Conservation (phyloP, 129 eudicot genomes). For the Silybum marianum region DNA sequence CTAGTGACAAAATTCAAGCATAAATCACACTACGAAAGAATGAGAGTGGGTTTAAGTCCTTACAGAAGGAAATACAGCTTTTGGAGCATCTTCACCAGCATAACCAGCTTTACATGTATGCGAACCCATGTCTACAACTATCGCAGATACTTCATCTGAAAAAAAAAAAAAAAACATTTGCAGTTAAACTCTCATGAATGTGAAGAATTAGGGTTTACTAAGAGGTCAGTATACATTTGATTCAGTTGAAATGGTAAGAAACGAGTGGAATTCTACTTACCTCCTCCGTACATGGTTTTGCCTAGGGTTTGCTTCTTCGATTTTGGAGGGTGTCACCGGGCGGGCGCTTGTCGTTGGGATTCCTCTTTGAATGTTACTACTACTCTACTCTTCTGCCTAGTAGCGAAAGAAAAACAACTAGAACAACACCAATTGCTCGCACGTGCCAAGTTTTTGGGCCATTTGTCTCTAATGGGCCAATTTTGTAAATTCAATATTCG, state of each 20-base stretch:
- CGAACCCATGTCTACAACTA: slow-evolving; percentile 89
- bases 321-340: slow-evolving; percentile 8
- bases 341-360: slow-evolving; percentile 23
- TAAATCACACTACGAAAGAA: background rate
- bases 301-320: slow-evolving; percentile 29
- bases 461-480: slow-evolving; percentile 2
- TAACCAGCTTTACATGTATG: slow-evolving; percentile 99
- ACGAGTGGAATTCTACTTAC: slow-evolving; percentile 29
- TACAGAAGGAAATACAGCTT: slow-evolving; percentile 95
- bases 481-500: background rate
- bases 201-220: slow-evolving; percentile 17
- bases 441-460: slow-evolving; percentile 20
- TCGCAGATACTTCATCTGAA: slow-evolving; percentile 95
- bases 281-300: slow-evolving; percentile 61
- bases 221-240: background rate
- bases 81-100: slow-evolving; percentile 98
- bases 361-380: slow-evolving; percentile 25
- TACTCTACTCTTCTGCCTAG: background rate
- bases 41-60: slow-evolving; percentile 13
- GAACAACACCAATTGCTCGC: slow-evolving; percentile 3
- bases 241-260: background rate
- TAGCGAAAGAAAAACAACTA: slow-evolving; percentile 5
- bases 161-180: slow-evolving; percentile 21
- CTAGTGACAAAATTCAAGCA: background rate
- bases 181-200: background rate